A percentile compares a stretch with the other conserved stretches of the same genome.
Evolutionary conservation across 345 rosid genomes (phyloP).

Genomic region (Populus euphratica): DNA sequence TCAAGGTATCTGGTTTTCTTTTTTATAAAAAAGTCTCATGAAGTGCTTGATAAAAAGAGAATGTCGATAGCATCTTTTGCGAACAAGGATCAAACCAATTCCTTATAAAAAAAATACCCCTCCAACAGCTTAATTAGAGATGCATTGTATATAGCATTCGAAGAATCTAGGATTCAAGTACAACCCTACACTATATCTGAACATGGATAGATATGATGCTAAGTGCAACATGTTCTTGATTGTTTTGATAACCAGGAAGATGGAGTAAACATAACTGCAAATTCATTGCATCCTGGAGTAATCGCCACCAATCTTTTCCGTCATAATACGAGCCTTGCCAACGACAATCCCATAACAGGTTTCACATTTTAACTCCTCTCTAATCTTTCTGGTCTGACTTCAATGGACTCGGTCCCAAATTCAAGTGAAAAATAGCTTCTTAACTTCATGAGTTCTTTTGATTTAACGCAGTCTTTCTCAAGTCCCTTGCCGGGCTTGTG

Average conservation of each 20-base stretch:
- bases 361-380: background rate
- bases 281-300: slow-evolving; percentile 71
- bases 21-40: background rate
- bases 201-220: background rate
- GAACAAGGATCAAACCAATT: background rate
- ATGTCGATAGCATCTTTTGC: background rate
- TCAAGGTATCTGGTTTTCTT: slow-evolving; percentile 4
- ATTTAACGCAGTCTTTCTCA: slow-evolving; percentile 35
- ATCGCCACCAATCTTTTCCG: slow-evolving; percentile 56
- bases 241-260: slow-evolving; percentile 43
- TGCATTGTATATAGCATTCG: background rate
- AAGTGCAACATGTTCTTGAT: background rate
- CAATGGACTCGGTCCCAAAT: background rate
- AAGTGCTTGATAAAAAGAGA: background rate
- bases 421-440: background rate
- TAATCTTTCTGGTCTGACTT: background rate
- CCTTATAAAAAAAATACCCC: background rate
- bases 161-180: background rate
- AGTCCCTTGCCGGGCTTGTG: slow-evolving; percentile 32
- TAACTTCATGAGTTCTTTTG: background rate
- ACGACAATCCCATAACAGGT: slow-evolving; percentile 30
- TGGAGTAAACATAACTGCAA: slow-evolving; percentile 49
- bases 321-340: slow-evolving; percentile 23
- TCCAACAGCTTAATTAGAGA: background rate
- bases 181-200: background rate